These are phyloP conservation scores for Scheffersomyces segobiensis DNA, from an alignment of 1,139 yeast species.

Conservation along the genomic window DNA sequence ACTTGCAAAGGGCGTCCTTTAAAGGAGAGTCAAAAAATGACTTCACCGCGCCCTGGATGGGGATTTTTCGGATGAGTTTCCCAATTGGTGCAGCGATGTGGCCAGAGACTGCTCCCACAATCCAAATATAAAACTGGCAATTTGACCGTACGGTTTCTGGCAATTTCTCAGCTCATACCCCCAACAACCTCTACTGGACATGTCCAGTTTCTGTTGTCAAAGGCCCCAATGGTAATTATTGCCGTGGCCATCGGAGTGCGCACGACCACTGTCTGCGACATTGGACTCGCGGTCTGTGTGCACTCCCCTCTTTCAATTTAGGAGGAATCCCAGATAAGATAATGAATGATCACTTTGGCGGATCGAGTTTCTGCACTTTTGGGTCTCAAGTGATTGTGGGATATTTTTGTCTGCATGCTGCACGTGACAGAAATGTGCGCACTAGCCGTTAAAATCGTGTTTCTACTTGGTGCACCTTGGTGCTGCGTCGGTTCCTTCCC, in stretches of 20 bases:
- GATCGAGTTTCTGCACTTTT: neutral
- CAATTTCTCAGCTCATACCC: neutral
- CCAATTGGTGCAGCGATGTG: neutral
- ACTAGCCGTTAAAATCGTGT: neutral
- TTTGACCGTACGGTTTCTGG: neutral
- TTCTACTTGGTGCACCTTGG: neutral
- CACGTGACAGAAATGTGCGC: neutral
- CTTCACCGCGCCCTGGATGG: neutral
- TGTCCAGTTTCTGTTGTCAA: neutral
- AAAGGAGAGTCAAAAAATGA: neutral
- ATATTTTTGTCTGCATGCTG: neutral
- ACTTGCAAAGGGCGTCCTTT: neutral
- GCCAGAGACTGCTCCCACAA: too few species aligned
- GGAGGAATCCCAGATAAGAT: neutral
- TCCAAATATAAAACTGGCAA: neutral
- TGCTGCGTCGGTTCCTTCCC: neutral
- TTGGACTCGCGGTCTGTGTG: neutral
- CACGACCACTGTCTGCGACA: neutral
- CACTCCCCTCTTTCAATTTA: neutral
- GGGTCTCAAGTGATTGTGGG: neutral
- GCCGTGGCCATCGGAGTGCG: neutral
- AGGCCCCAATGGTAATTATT: neutral
- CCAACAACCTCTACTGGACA: neutral
- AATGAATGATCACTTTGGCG: slow-evolving; percentile 1
- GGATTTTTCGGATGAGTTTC: neutral